Percentiles rank a stretch among this genome's conserved stretches.
Evolutionary conservation across 78 protist species (phyloP).

Genomic region (Monosiga brevicollis): DNA sequence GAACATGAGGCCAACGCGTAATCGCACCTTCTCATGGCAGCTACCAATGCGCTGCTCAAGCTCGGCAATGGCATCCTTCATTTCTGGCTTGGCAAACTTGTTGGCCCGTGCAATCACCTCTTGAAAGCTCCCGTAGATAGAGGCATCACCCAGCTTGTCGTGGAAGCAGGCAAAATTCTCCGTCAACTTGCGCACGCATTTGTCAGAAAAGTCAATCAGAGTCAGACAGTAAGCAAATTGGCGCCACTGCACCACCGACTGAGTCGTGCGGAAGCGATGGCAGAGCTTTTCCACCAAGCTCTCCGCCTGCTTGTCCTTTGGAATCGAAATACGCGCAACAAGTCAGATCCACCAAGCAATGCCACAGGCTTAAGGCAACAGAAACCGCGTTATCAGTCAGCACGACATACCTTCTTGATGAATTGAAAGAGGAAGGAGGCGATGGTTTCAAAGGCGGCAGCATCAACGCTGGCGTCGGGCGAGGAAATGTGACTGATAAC

Average conservation of each 20-base stretch:
- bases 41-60: neutral
- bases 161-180: conserved; percentile 2
- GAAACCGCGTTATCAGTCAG: neutral
- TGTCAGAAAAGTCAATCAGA: conserved; percentile 33
- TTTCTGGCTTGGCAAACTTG: conserved; percentile 13
- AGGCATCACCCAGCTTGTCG: conserved; percentile 12
- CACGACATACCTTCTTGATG: conserved; percentile 43
- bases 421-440: conserved; percentile 55
- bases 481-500: conserved; percentile 40
- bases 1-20: too few relatives aligned
- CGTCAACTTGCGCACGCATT: conserved; percentile 37
- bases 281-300: conserved; percentile 69
- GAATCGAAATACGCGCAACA: neutral
- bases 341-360: too few relatives aligned
- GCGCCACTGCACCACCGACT: conserved; percentile 33
- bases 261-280: conserved; percentile 45
- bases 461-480: too few relatives aligned
- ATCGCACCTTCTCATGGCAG: conserved; percentile 1
- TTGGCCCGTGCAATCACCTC: neutral
- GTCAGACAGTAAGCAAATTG: conserved; percentile 58
- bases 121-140: neutral
- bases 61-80: conserved; percentile 3
- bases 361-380: too few relatives aligned
- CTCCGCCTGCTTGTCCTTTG: conserved; percentile 43
- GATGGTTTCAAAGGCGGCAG: conserved; percentile 29